Evolutionary conservation across 345 rosid species (phyloP), one percentile per base, ranked within the genome.

Genomic region (Bretschneidera sinensis): DNA sequence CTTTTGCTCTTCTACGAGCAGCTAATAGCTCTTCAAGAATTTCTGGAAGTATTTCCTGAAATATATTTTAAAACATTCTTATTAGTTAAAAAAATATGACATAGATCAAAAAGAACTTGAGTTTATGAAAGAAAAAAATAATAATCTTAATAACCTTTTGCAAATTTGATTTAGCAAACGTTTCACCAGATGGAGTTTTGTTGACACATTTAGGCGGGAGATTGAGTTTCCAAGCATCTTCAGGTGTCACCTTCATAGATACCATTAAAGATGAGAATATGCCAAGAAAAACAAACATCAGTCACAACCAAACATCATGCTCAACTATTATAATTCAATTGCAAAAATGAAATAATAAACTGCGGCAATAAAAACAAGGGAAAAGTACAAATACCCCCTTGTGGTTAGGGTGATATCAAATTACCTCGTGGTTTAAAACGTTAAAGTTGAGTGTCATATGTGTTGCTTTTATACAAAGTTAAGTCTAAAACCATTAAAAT

Each of bases 41-140:
- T 79, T 94, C 99, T 64, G 99, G 99, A 75, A 94, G 97, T 66
- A 94, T 85, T 65, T 97, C 97, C 97, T 94, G 79, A 57, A 79
- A 78, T 53, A 24, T 34, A 66, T 60, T 2, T 55, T 17, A 54
- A 45, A 9, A 47, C 45, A 64, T 56, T 18, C 21, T 59, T 50
- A 57, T 50, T 60, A 64, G 24, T 28, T 62, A 18, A 24, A 63
- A 43, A 60, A 53, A 24, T 58, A 17, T 33, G 20, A 20, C 10
- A 21, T 65, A 20, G 22, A 24, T 24, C 56, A 35, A 21, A 18
- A 54, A 24, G 49, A 52, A 48, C 45, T 39, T 39, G 15, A 39
- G 10, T 7, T 13, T 13, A 39, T 39, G 16, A 53, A 63, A n/a
- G 54, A 55, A 47, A 16, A 17, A 55, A 15, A 43, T 24, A 14